Percentiles rank a stretch among this genome's conserved stretches.
These are phyloP conservation scores for Ophiocordyceps australis DNA, from an alignment of 2,329 filamentous ascomycete genomes.

Conservation along the genomic window DNA sequence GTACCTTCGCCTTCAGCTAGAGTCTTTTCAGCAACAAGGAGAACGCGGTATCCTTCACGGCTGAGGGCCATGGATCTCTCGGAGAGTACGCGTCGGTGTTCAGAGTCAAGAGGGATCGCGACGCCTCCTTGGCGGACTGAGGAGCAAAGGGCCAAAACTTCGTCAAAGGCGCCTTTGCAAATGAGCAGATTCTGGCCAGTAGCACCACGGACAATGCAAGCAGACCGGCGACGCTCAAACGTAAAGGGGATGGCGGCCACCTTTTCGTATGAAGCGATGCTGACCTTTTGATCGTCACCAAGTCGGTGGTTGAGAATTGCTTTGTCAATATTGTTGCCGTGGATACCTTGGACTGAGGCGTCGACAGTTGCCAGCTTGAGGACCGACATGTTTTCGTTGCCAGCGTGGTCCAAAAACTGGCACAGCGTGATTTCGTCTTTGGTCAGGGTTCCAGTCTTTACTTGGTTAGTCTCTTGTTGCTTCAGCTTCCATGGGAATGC, in stretches of 20 bases:
- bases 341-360: slow-evolving; percentile 7
- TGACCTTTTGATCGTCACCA: slow-evolving; percentile 3
- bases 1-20: slow-evolving; percentile 1
- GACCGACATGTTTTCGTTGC: slow-evolving; percentile 5
- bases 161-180: slow-evolving; percentile 12
- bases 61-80: slow-evolving; percentile 5
- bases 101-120: slow-evolving; percentile 4
- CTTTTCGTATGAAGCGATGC: slow-evolving; percentile 7
- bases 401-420: slow-evolving; percentile 6
- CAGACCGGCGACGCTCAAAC: slow-evolving; percentile 9
- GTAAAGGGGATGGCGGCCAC: slow-evolving; percentile 8
- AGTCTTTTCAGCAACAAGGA: slow-evolving; percentile 8
- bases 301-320: slow-evolving; percentile 7
- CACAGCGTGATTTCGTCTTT: slow-evolving; percentile 10
- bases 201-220: slow-evolving; percentile 6
- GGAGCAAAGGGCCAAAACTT: slow-evolving; percentile 8
- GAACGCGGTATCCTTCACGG: slow-evolving; percentile 6
- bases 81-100: slow-evolving; percentile 3
- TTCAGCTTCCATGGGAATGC: not conserved
- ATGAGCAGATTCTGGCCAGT: slow-evolving; percentile 9
- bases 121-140: slow-evolving; percentile 4
- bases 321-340: slow-evolving; percentile 11
- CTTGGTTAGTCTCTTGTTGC: not conserved
- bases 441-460: slow-evolving; percentile 10
- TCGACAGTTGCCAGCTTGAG: slow-evolving; percentile 10